Evolutionary conservation across 2,329 filamentous ascomycete genomes (phyloP).

Genomic region (Metarhizium humberi): DNA sequence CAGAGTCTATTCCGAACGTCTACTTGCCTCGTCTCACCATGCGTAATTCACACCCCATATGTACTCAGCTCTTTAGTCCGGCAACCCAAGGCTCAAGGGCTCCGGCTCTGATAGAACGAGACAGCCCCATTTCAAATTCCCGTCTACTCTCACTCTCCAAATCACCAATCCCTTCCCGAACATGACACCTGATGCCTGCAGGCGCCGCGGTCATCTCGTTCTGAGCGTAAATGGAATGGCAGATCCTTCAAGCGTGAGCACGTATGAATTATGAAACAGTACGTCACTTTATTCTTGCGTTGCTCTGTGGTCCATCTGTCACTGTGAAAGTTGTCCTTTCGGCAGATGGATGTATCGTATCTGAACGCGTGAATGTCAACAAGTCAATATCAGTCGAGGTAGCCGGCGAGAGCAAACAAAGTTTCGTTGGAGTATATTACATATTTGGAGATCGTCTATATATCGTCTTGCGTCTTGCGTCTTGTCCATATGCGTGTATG

Average conservation of each 20-base stretch:
- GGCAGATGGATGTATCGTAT: constrained; percentile 57
- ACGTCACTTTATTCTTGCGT: constrained; percentile 42
- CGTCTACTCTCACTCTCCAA: constrained; percentile 1
- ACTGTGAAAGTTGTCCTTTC: constrained; percentile 22
- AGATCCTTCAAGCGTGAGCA: background rate
- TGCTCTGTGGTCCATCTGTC: constrained; percentile 50
- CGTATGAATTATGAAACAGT: background rate
- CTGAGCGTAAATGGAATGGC: background rate
- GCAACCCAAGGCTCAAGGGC: constrained; percentile 47
- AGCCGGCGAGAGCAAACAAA: background rate
- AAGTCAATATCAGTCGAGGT: background rate
- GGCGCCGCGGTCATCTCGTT: constrained; percentile 2
- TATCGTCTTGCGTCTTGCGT: constrained; percentile 7
- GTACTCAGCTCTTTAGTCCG: constrained; percentile 58
- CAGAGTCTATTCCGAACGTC: background rate
- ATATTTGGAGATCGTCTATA: background rate
- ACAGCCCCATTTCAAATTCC: constrained; percentile 9
- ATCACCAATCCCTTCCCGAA: constrained; percentile 21
- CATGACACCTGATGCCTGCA: constrained; percentile 6
- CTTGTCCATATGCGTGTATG: background rate
- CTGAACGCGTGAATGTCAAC: constrained; percentile 37
- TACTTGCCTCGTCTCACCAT: background rate
- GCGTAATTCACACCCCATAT: constrained; percentile 20
- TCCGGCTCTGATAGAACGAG: constrained; percentile 56
- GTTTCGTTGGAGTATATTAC: constrained; percentile 14